Percentiles rank a stretch among this genome's conserved stretches.
phyloP scores from a whole-genome alignment of 139 green algal genomes.

The Trebouxia sp. region DNA sequence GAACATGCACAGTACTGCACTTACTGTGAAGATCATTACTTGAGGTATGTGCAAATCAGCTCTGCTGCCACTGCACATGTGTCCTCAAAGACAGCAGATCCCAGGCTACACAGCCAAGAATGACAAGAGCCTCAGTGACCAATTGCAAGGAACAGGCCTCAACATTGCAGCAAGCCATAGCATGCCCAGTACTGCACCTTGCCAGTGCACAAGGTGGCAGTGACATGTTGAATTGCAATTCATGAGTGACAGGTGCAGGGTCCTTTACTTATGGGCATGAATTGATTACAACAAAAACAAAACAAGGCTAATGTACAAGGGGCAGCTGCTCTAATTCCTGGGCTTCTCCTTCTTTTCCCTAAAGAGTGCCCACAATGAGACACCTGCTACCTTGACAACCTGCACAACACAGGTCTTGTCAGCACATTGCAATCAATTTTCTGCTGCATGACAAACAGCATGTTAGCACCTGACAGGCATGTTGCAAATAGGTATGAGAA shows the following conservation, averaged over 20 bases:
- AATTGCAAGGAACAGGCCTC: too few relatives aligned
- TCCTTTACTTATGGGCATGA: too few relatives aligned
- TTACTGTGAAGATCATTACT: neutral
- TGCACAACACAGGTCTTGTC: too few relatives aligned
- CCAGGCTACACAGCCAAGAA: too few relatives aligned
- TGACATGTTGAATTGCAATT: neutral
- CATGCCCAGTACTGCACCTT: too few relatives aligned
- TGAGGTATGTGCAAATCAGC: too few relatives aligned
- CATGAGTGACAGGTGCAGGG: neutral
- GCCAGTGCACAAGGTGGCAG: too few relatives aligned
- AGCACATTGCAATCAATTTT: neutral
- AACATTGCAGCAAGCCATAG: too few relatives aligned
- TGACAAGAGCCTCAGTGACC: too few relatives aligned
- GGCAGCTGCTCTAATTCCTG: constrained; percentile 33
- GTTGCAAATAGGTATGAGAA: neutral
- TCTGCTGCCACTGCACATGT: neutral
- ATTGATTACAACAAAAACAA: constrained; percentile 1
- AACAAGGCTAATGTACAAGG: neutral
- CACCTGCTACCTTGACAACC: constrained; percentile 98
- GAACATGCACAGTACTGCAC: too few relatives aligned
- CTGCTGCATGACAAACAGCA: neutral
- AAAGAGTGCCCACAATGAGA: constrained; percentile 97
- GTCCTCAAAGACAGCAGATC: neutral
- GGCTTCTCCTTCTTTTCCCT: constrained; percentile 57
- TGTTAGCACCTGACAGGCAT: too few relatives aligned